Conservation (phyloP, 2,329 filamentous ascomycete species). For the Polychaeton citri region DNA sequence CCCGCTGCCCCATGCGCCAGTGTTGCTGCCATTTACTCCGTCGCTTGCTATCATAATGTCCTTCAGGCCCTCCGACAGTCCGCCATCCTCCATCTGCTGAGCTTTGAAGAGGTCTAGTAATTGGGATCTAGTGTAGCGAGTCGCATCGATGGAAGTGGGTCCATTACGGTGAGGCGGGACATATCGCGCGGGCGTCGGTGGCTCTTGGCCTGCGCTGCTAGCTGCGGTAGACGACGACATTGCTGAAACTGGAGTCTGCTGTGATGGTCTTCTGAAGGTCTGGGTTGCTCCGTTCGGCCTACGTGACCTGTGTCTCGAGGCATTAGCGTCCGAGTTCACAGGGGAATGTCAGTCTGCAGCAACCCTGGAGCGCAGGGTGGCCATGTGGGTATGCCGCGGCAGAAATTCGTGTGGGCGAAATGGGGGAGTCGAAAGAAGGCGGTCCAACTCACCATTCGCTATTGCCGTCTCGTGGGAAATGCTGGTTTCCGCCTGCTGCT, state of each 20-base stretch:
- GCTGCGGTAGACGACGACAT: slow-evolving; percentile 30
- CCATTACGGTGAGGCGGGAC: slow-evolving; percentile 52
- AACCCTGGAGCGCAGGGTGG: too few relatives aligned
- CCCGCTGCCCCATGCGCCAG: background rate
- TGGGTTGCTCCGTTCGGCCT: slow-evolving; percentile 53
- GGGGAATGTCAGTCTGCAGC: too few relatives aligned
- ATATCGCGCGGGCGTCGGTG: slow-evolving; percentile 30
- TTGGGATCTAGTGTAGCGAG: slow-evolving; percentile 66
- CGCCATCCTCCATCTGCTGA: slow-evolving; percentile 43
- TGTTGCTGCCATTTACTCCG: background rate
- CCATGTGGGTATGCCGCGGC: background rate
- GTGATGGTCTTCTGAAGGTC: slow-evolving; percentile 49
- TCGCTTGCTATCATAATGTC: slow-evolving; percentile 28
- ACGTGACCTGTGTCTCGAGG: slow-evolving; percentile 14
- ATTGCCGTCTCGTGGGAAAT: slow-evolving; percentile 29
- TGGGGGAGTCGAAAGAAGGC: background rate
- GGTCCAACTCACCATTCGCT: slow-evolving; percentile 38
- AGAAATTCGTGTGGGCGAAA: background rate
- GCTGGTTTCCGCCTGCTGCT: slow-evolving; percentile 30
- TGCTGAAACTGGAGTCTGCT: slow-evolving; percentile 38
- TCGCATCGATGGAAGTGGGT: slow-evolving; percentile 31
- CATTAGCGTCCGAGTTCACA: background rate
- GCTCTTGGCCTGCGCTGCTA: slow-evolving; percentile 10
- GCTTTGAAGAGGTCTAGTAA: slow-evolving; percentile 59
- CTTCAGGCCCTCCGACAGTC: slow-evolving; percentile 55